phyloP scores from a whole-genome alignment of 2,329 filamentous ascomycete species.

The Hypoxylon sp. region DNA sequence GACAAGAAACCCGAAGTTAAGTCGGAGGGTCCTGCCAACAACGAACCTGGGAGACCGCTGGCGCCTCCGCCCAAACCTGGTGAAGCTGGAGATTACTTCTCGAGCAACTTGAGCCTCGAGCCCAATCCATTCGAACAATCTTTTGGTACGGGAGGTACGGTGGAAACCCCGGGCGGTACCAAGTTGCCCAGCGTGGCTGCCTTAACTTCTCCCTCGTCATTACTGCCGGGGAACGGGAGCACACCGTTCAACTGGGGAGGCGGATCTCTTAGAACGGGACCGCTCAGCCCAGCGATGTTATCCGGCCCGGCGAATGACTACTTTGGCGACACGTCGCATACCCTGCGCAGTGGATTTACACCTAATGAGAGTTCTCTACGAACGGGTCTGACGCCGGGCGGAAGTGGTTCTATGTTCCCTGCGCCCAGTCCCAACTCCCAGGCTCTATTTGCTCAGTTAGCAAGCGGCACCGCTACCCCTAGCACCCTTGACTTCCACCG shows the following conservation, averaged over 20 bases:
- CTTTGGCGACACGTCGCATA: conserved; percentile 78
- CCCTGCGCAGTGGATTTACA: conserved; percentile 84
- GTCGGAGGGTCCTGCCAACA: conserved; percentile 60
- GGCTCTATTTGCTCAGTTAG: conserved; percentile 80
- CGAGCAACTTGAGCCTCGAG: conserved; percentile 75
- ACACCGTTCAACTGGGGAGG: conserved; percentile 81
- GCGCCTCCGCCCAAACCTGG: conserved; percentile 74
- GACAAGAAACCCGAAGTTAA: conserved; percentile 62
- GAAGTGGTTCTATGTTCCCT: conserved; percentile 97
- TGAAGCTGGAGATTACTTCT: conserved; percentile 77
- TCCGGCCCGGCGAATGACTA: conserved; percentile 87
- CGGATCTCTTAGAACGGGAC: conserved; percentile 88
- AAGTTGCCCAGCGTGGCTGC: conserved; percentile 90
- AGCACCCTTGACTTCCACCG: conserved; percentile 94
- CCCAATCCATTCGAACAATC: conserved; percentile 98
- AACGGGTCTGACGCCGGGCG: conserved; percentile 91
- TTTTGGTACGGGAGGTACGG: conserved; percentile 71
- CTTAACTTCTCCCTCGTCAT: conserved; percentile 87
- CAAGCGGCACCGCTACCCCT: conserved; percentile 85
- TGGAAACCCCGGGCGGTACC: conserved; percentile 83
- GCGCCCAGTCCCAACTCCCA: conserved; percentile 87
- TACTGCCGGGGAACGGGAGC: conserved; percentile 76
- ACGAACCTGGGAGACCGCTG: conserved; percentile 70
- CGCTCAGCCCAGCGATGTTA: conserved; percentile 96
- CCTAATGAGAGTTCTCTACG: conserved; percentile 95